These are phyloP conservation scores for Ophiostoma novo-ulmi DNA, from an alignment of 2,329 filamentous ascomycete species.

Conservation along the genomic window DNA sequence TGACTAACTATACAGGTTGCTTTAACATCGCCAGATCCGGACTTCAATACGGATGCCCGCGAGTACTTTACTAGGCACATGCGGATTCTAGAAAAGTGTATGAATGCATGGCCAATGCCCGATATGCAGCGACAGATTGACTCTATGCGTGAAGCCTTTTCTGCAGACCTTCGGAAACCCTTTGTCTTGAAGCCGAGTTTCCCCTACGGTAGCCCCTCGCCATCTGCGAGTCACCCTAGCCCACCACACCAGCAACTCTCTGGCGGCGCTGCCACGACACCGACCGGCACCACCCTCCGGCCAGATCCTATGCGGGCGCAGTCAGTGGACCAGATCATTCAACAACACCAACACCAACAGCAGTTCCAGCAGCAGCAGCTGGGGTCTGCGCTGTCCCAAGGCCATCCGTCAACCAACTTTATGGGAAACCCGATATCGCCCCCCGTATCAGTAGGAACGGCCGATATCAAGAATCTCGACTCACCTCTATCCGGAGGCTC, in stretches of 20 bases:
- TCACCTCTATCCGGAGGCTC: constrained; percentile 63
- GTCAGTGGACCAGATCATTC: constrained; percentile 46
- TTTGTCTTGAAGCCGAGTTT: constrained; percentile 87
- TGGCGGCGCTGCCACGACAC: constrained; percentile 18
- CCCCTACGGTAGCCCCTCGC: constrained; percentile 74
- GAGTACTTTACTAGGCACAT: constrained; percentile 92
- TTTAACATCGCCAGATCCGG: constrained; percentile 85
- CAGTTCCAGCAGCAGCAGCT: constrained; percentile 41
- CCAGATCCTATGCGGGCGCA: constrained; percentile 43
- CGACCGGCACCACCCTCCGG: constrained; percentile 47
- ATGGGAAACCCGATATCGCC: constrained; percentile 65
- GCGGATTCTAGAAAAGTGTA: constrained; percentile 83
- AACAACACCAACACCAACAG: constrained; percentile 34
- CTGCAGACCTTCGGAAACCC: constrained; percentile 73
- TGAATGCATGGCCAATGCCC: constrained; percentile 76
- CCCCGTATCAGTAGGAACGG: constrained; percentile 67
- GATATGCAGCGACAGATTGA: constrained; percentile 89
- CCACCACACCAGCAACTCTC: constrained; percentile 21
- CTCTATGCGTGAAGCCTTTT: constrained; percentile 83
- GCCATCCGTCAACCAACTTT: constrained; percentile 39
- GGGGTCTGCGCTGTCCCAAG: constrained; percentile 47
- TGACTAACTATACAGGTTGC: constrained; percentile 58
- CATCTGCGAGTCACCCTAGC: constrained; percentile 32
- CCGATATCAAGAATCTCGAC: constrained; percentile 67
- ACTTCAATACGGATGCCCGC: constrained; percentile 75